These are phyloP conservation scores for Thelonectria olida DNA, from an alignment of 2,329 filamentous ascomycete genomes.

Conservation along the genomic window DNA sequence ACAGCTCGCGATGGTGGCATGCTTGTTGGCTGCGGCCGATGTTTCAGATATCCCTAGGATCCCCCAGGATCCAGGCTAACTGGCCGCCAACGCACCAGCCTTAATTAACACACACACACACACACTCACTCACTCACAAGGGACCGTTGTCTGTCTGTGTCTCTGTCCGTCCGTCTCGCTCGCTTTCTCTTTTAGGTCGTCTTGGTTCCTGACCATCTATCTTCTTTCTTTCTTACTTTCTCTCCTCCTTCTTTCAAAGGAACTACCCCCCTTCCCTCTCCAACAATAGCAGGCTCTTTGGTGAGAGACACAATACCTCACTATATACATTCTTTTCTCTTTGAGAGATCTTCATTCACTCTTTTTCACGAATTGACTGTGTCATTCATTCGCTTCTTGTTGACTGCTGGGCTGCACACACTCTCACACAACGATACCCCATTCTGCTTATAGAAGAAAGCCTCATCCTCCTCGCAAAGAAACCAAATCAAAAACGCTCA, in stretches of 20 bases:
- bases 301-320: background rate
- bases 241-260: background rate
- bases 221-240: background rate
- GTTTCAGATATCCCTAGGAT: too few species aligned
- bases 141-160: too few species aligned
- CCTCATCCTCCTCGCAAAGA: background rate
- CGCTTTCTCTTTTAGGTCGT: too few species aligned
- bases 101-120: too few species aligned
- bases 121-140: too few species aligned
- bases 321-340: background rate
- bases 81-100: too few species aligned
- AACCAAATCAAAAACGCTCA: background rate
- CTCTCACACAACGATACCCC: background rate
- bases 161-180: too few species aligned
- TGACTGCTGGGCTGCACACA: background rate
- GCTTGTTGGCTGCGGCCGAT: too few species aligned
- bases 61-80: too few species aligned
- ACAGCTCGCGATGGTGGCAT: too few species aligned
- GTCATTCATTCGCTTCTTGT: background rate
- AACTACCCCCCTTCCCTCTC: background rate
- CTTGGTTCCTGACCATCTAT: too few species aligned
- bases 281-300: background rate
- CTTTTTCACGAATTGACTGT: background rate
- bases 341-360: background rate
- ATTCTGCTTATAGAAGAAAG: background rate